Base-by-base conservation (phyloP, 2,329 filamentous ascomycete genomes). In the Escovopsis sp. region DNA sequence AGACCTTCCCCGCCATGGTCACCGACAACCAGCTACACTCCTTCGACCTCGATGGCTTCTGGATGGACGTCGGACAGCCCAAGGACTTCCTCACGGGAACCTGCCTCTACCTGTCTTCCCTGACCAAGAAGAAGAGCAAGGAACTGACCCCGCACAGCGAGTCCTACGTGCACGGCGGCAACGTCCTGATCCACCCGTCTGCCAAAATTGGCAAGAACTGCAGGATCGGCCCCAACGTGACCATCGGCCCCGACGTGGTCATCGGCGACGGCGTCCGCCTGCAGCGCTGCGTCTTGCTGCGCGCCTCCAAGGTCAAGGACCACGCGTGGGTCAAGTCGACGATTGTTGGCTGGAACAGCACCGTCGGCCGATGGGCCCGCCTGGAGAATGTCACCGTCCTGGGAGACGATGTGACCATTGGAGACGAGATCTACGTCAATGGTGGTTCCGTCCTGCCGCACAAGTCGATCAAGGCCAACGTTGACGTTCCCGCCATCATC, bases 311-410 rank as follows among this genome's bases (percentile, higher is more conserved):
- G 70, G 82, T 95, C 66, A 95, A 95, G 75, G 91, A 98, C 61
- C 89, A 98, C 63, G 91, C 91, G 39, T 96, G 89, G 89, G 77
- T 98, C 64, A 96, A 96, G 79, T 93, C 85, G 61, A 91, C 89
- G 55, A 96, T 98, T 62, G 87, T 96, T 42, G 89, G 89, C 58
- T 98, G 89, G 89, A 94, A 95, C 75, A 94, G 86, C 70, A 83
- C 79, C 33, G 86, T 98, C 44, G 89, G 89, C 59, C 84, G 83
- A 60, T 98, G 89, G 89, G 89, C 89, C 45, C 83, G 89, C 52
- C 72, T 96, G 50, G 91, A 98, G 74, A 98, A 98, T 59, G 88
- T 96, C 36, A 89, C 85, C n/a, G 89, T 98, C 42, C 76, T 98
- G 18, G 91, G 89, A 52, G 91, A 98, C 67, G 89, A 98, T 60